Percentiles rank a stretch among this genome's conserved stretches.
phyloP scores from a whole-genome alignment of 768 basidiomycete genomes.

The Boletellus ananas region DNA sequence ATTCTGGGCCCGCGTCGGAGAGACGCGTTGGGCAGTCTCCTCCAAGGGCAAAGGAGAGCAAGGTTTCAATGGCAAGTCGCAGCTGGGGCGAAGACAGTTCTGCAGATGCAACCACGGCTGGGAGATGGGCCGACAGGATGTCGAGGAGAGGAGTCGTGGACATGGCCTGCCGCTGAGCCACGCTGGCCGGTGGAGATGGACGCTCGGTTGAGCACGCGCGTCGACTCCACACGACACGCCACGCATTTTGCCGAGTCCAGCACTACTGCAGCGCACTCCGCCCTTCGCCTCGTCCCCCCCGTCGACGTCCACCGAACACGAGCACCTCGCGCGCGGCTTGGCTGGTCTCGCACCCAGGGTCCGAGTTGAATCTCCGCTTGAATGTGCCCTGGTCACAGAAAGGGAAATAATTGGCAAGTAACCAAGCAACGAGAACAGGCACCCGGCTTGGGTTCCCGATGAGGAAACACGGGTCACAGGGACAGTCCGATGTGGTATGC shows the following conservation, averaged over 20 bases:
- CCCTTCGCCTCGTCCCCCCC: too few species aligned
- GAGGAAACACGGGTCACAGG: too few species aligned
- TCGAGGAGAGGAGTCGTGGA: constrained; percentile 26
- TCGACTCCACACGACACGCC: not conserved
- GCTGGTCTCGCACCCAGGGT: too few species aligned
- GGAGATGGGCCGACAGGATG: constrained; percentile 18
- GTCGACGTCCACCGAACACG: too few species aligned
- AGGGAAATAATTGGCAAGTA: too few species aligned
- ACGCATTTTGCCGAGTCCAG: not conserved
- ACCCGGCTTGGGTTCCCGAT: too few species aligned
- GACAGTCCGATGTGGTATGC: too few species aligned
- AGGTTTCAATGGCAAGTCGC: constrained; percentile 15
- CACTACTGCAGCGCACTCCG: too few species aligned
- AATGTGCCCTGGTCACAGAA: too few species aligned
- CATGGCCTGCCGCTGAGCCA: constrained; percentile 3
- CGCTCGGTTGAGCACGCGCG: not conserved
- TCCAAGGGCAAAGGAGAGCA: constrained; percentile 31
- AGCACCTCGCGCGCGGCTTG: too few species aligned
- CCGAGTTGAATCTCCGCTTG: too few species aligned
- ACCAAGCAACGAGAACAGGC: too few species aligned
- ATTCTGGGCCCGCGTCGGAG: constrained; percentile 15
- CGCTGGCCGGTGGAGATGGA: not conserved
- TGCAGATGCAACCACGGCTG: constrained; percentile 3
- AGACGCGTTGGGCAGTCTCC: constrained; percentile 21
- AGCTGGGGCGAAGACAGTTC: constrained; percentile 9